These are phyloP conservation scores for Diaporthe citrichinensis DNA, from an alignment of 2,329 filamentous ascomycete species.

Conservation along the genomic window DNA sequence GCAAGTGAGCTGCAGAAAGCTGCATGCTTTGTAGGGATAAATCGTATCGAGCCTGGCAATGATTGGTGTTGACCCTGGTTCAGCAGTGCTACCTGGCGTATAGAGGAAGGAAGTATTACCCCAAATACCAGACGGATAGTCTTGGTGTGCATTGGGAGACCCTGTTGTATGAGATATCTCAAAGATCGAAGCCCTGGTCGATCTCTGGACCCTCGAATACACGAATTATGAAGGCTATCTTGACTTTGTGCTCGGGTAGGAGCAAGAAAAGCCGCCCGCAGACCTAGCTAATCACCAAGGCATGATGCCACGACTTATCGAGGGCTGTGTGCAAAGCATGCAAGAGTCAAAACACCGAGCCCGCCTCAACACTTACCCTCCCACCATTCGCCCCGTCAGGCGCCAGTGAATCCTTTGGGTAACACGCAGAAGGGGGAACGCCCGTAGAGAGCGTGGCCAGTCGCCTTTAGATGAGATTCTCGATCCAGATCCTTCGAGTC, in stretches of 20 bases:
- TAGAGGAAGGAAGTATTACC: not conserved
- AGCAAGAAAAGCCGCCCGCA: not conserved
- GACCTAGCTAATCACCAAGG: not conserved
- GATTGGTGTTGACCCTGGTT: not conserved
- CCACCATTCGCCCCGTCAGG: too few relatives aligned
- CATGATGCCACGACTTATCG: not conserved
- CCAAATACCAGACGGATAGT: not conserved
- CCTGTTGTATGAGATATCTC: not conserved
- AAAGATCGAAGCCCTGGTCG: not conserved
- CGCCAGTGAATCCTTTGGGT: not conserved
- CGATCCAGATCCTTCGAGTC: constrained; percentile 13
- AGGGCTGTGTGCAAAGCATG: constrained; percentile 4
- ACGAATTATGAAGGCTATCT: not conserved
- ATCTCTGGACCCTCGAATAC: too few relatives aligned
- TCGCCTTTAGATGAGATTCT: not conserved
- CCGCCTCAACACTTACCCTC: not conserved
- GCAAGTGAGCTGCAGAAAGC: not conserved
- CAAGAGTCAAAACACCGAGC: not conserved
- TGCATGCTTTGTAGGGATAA: not conserved
- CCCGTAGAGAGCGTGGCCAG: not conserved
- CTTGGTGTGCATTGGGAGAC: not conserved
- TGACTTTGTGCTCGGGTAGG: not conserved
- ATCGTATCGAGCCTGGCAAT: not conserved
- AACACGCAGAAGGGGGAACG: not conserved
- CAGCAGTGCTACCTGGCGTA: not conserved